Conservation (phyloP, 352 stramenopile genomes). For the Phytophthora lateralis region DNA sequence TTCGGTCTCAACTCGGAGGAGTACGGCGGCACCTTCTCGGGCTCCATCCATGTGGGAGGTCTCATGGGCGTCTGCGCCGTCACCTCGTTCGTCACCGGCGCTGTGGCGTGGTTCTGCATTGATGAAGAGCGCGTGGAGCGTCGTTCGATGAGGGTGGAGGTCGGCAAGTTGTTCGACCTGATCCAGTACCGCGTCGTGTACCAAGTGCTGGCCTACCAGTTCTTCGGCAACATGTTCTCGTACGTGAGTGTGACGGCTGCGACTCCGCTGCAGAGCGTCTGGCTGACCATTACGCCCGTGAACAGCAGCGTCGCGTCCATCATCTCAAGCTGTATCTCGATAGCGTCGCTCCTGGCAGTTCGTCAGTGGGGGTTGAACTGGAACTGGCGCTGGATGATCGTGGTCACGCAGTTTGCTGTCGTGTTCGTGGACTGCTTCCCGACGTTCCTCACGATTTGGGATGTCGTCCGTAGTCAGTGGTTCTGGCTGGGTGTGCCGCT, state of each 20-base stretch:
- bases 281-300: slow-evolving; percentile 48
- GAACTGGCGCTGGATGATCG: slow-evolving; percentile 59
- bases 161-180: slow-evolving; percentile 52
- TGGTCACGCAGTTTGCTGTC: slow-evolving; percentile 40
- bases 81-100: slow-evolving; percentile 39
- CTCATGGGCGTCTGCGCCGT: slow-evolving; percentile 52
- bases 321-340: slow-evolving; percentile 43
- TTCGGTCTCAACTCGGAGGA: slow-evolving; percentile 61
- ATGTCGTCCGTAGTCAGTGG: slow-evolving; percentile 59
- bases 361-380: slow-evolving; percentile 49
- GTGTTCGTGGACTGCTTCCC: slow-evolving; percentile 51
- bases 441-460: slow-evolving; percentile 55
- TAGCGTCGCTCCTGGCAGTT: slow-evolving; percentile 34
- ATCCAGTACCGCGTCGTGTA: slow-evolving; percentile 62
- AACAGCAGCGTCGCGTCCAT: slow-evolving; percentile 48
- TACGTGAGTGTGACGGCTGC: slow-evolving; percentile 49
- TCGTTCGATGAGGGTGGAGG: slow-evolving; percentile 29
- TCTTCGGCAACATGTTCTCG: slow-evolving; percentile 63
- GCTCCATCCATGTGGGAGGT: slow-evolving; percentile 52
- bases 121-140: slow-evolving; percentile 39
- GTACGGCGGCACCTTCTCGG: slow-evolving; percentile 60
- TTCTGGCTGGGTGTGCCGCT: slow-evolving; percentile 61
- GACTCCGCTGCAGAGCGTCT: slow-evolving; percentile 51
- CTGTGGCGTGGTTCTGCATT: slow-evolving; percentile 60
- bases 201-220: slow-evolving; percentile 60